Evolutionary conservation across 1,284 basidiomycete species (phyloP), one percentile per base, ranked within the genome.

Genomic region (Dichomitus squalens): DNA sequence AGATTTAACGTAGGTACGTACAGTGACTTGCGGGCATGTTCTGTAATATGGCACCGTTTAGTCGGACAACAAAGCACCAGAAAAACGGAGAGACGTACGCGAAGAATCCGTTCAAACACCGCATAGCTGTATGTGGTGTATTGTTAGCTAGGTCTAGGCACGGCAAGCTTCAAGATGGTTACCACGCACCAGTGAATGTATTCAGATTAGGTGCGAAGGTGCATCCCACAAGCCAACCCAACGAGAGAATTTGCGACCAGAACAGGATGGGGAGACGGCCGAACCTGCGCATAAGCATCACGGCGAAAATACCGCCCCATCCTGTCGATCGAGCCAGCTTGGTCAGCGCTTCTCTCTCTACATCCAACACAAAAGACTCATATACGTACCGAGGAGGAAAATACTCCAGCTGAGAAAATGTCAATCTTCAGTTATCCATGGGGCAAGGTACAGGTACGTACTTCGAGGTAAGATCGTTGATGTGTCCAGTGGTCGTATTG

Each of bases 101-200:
- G 64, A 92, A 91, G 68, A 91, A 84, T 3, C 77, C 86, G 6
- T 80, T 87, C 52, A 91, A 71, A 60, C 88, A 90, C 40, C 89
- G 78, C 83, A 89, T 88, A 0, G 82, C 88, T 82, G 68, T 8
- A 34, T 33, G 39, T 20, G 21, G 43, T 14, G 8, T 54, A 33
- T 39, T 49, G 31, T 14, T 36, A 34, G 29, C 25, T n/a, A 20
- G 31, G 33, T 43, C 34, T 12, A 27, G 9, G 34, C 39, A 43
- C 18, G 29, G 29, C 16, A 7, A 7, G 20, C 23, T 14, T 25
- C 18, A 40, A 11, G 4, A 23, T 14, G 12, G 44, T 20, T 7
- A 12, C 29, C 6, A 46, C 71, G 46, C 55, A 79, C 82, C 81
- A 23, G 83, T 74, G 67, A 84, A 85, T 0, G 77, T 79, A 23